Conservation (phyloP, 2,329 filamentous ascomycete species). For the Venturia nashicola region DNA sequence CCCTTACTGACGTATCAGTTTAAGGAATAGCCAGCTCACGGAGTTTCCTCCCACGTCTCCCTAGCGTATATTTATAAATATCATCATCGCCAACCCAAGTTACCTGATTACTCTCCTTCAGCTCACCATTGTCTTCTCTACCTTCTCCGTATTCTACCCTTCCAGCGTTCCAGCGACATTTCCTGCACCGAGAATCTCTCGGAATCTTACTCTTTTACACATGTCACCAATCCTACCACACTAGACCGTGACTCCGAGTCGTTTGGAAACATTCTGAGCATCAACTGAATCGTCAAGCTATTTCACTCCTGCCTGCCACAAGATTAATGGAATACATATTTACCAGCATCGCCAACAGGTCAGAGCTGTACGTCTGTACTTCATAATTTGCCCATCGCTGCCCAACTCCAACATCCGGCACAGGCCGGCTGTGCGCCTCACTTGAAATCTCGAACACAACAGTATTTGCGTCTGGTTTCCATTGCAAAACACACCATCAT, state of each 20-base stretch:
- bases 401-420: background rate
- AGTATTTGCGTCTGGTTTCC: too few species aligned
- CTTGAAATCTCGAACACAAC: background rate
- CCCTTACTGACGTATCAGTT: constrained; percentile 3
- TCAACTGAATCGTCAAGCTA: background rate
- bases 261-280: background rate
- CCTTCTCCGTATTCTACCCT: background rate
- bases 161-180: background rate
- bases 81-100: background rate
- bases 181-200: background rate
- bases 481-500: background rate
- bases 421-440: background rate
- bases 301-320: background rate
- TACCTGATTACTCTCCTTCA: background rate
- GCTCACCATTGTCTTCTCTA: background rate
- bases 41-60: background rate
- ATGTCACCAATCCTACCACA: background rate
- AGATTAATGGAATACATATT: background rate
- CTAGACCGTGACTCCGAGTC: background rate
- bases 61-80: background rate
- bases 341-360: background rate
- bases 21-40: background rate
- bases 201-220: background rate
- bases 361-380: background rate
- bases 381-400: background rate